Evolutionary conservation across 805 yeast species (phyloP).

Genomic region (Pichia paraexigua): DNA sequence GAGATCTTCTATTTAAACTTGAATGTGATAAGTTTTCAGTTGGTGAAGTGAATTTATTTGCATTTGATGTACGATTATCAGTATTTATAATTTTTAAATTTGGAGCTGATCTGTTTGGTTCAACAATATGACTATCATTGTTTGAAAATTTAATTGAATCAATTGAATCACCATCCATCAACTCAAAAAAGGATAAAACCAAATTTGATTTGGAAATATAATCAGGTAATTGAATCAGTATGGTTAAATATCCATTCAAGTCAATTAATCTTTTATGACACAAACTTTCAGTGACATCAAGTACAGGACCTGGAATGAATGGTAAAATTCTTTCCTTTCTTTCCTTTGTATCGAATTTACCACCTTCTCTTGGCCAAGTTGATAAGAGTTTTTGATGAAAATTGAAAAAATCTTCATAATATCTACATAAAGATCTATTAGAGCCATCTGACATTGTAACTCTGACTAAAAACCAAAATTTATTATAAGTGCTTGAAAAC

Average conservation of each 20-base stretch:
- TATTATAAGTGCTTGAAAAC: slow-evolving; percentile 72
- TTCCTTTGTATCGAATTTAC: slow-evolving; percentile 61
- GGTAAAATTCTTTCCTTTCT: slow-evolving; percentile 81
- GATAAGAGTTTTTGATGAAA: slow-evolving; percentile 78
- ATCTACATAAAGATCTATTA: slow-evolving; percentile 67
- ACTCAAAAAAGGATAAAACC: slow-evolving; percentile 64
- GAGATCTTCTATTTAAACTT: slow-evolving; percentile 46
- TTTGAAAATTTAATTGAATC: slow-evolving; percentile 1
- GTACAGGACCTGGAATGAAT: slow-evolving; percentile 91
- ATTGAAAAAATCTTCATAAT: slow-evolving; percentile 93
- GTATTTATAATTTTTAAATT: slow-evolving; percentile 21
- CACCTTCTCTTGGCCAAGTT: slow-evolving; percentile 87
- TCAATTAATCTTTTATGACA: slow-evolving; percentile 48
- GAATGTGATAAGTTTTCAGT: slow-evolving; percentile 37
- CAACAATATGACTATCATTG: slow-evolving; percentile 14
- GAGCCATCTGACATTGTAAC: slow-evolving; percentile 65
- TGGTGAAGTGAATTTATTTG: neutral
- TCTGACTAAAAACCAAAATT: slow-evolving; percentile 78
- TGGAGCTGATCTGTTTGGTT: slow-evolving; percentile 27
- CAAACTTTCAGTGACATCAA: slow-evolving; percentile 73
- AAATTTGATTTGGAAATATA: slow-evolving; percentile 64
- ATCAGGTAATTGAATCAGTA: slow-evolving; percentile 61
- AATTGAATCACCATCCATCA: slow-evolving; percentile 48
- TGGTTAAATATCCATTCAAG: slow-evolving; percentile 43
- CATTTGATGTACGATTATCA: slow-evolving; percentile 11